phyloP scores from a whole-genome alignment of 2,329 filamentous ascomycete genomes.

The Talaromyces marneffei region DNA sequence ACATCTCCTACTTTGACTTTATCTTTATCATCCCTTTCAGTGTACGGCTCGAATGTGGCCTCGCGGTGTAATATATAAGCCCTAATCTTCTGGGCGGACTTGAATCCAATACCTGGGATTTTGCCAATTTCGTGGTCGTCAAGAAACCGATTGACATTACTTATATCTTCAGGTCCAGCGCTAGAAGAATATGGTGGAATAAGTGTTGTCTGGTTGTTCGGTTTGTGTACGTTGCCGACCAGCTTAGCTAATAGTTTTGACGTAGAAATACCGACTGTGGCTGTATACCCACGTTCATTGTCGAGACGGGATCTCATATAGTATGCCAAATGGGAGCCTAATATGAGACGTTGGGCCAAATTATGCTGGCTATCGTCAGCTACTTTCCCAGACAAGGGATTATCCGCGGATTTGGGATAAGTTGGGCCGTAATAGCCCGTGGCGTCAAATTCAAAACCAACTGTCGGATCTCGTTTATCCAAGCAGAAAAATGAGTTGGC shows the following conservation, averaged over 20 bases:
- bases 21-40: constrained; percentile 39
- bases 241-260: constrained; percentile 84
- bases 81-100: constrained; percentile 63
- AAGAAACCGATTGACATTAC: constrained; percentile 63
- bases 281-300: constrained; percentile 73
- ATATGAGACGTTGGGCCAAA: constrained; percentile 57
- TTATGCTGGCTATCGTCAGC: constrained; percentile 12
- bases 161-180: constrained; percentile 21
- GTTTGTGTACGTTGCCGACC: constrained; percentile 77
- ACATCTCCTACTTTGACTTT: constrained; percentile 61
- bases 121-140: constrained; percentile 70
- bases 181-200: constrained; percentile 54
- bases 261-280: constrained; percentile 79
- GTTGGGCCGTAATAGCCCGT: constrained; percentile 60
- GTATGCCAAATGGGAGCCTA: constrained; percentile 76
- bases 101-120: constrained; percentile 80
- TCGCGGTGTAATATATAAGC: constrained; percentile 50
- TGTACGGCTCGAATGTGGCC: constrained; percentile 29
- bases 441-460: constrained; percentile 76
- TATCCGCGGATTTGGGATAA: constrained; percentile 39
- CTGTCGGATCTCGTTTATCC: constrained; percentile 63
- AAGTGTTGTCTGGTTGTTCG: constrained; percentile 78
- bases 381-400: not conserved
- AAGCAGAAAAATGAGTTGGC: constrained; percentile 72
- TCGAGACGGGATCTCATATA: constrained; percentile 69